Evolutionary conservation across 2,329 filamentous ascomycete species (phyloP).

Genomic region (Colletotrichum cordylinicola): DNA sequence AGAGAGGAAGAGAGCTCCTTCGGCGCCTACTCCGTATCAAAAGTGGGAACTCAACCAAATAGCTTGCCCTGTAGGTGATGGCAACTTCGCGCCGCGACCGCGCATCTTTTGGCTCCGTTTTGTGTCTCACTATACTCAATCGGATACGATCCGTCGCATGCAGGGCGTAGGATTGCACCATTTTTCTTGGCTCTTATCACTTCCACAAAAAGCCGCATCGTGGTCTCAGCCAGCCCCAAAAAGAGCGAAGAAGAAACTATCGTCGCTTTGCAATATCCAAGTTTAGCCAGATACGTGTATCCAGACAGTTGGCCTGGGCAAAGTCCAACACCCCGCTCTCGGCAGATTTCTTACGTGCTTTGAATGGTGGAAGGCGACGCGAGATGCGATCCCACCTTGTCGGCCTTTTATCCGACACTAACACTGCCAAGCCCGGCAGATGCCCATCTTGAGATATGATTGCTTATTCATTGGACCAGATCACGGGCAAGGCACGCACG

Average conservation of each 20-base stretch:
- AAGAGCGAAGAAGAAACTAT: background rate
- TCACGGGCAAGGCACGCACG: too few relatives aligned
- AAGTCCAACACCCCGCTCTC: conserved; percentile 1
- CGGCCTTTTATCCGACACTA: conserved; percentile 12
- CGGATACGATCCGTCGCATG: conserved; percentile 11
- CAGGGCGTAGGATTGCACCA: conserved; percentile 11
- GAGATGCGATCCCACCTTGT: background rate
- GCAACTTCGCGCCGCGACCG: background rate
- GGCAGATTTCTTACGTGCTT: background rate
- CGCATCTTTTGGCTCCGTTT: background rate
- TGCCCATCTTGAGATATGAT: background rate
- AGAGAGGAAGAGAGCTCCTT: background rate
- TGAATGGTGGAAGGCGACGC: background rate
- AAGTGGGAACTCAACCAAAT: conserved; percentile 1
- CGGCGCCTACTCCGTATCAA: conserved; percentile 12
- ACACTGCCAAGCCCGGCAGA: conserved; percentile 2
- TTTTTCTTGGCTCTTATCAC: conserved; percentile 17
- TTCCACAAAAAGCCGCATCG: conserved; percentile 11
- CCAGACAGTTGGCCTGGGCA: background rate
- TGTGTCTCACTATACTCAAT: conserved; percentile 12
- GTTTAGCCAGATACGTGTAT: conserved; percentile 8
- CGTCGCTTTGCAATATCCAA: background rate
- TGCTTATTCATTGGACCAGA: background rate
- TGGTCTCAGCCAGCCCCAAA: background rate
- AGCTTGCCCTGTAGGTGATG: background rate